These are phyloP conservation scores for Phytophthora megakarya DNA, from an alignment of 352 stramenopile species.

Conservation along the genomic window DNA sequence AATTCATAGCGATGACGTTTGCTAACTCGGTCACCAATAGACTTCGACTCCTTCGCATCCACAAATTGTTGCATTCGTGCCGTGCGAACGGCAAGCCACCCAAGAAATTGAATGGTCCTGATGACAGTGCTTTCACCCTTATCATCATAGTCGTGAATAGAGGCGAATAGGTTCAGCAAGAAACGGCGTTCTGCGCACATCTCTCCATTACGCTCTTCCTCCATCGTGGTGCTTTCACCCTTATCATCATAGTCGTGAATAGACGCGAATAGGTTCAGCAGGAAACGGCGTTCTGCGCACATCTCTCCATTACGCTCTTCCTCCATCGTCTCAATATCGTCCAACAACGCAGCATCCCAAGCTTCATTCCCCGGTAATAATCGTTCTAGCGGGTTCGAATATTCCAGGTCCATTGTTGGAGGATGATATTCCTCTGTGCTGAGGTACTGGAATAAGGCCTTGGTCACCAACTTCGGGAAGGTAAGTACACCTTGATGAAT, in stretches of 20 bases:
- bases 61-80: slow-evolving; percentile 67
- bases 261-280: slow-evolving; percentile 84
- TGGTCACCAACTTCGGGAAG: slow-evolving; percentile 68
- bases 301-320: slow-evolving; percentile 73
- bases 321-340: slow-evolving; percentile 61
- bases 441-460: slow-evolving; percentile 80
- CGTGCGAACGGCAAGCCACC: slow-evolving; percentile 75
- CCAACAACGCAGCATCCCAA: slow-evolving; percentile 58
- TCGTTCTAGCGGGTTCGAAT: slow-evolving; percentile 58
- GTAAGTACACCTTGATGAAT: slow-evolving; percentile 80
- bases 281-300: slow-evolving; percentile 76
- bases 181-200: slow-evolving; percentile 84
- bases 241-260: slow-evolving; percentile 90
- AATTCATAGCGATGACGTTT: slow-evolving; percentile 65
- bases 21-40: slow-evolving; percentile 24
- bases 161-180: slow-evolving; percentile 82
- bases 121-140: slow-evolving; percentile 89
- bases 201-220: slow-evolving; percentile 64
- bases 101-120: slow-evolving; percentile 81
- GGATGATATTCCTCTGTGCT: slow-evolving; percentile 69
- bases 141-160: slow-evolving; percentile 87
- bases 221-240: slow-evolving; percentile 83
- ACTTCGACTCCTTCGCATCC: slow-evolving; percentile 33
- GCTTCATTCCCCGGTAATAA: slow-evolving; percentile 56
- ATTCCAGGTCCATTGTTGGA: slow-evolving; percentile 50